Evolutionary conservation across 768 basidiomycete genomes (phyloP), one percentile per base, ranked within the genome.

Genomic region (Tephrocybe rancida): DNA sequence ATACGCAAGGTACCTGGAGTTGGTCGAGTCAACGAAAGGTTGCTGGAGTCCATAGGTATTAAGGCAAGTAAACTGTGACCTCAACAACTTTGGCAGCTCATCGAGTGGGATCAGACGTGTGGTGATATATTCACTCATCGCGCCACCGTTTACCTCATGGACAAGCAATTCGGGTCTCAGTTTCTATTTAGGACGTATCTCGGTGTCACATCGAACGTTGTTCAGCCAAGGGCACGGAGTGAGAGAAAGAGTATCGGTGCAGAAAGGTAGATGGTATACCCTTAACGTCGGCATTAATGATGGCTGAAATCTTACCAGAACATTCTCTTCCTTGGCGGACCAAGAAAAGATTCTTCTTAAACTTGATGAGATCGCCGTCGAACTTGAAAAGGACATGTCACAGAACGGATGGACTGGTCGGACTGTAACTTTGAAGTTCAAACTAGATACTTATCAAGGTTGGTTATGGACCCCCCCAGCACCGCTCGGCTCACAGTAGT

Each of bases 231-330:
- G 42, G 78, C 77, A 55, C 76, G 96, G 57, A 90, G 92, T 55
- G 92, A 93, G 61, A 76, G 89, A 44, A 98, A 95, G 73, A 94
- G 92, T 55, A 92, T 98, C 30, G 96, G 97, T 1, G 84, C 88
- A 26, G 97, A 99, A 74, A 76, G 90, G 90, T 92, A 61, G 37
- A 56, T n/a, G n/a, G n/a, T 19, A 46, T 19, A 7, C 30, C n/a
- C 44, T 22, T 45, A 19, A 3, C 48, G 24, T 49, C 43, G 43
- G 32, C 35, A 26, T 35, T 24, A 50, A 24, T n/a, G 45, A 18
- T 13, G 38, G 4, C 18, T 43, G 10, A 47, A 30, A 34, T 53
- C 26, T 46, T 18, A 6, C 11, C 52, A 95, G 93, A 50, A 95
- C 92, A 3, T 96, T 96, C 65, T 73, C 79, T 24, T 75, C 92